Evolutionary conservation across 768 basidiomycete species (phyloP).

Genomic region (Exidia glandulosa): DNA sequence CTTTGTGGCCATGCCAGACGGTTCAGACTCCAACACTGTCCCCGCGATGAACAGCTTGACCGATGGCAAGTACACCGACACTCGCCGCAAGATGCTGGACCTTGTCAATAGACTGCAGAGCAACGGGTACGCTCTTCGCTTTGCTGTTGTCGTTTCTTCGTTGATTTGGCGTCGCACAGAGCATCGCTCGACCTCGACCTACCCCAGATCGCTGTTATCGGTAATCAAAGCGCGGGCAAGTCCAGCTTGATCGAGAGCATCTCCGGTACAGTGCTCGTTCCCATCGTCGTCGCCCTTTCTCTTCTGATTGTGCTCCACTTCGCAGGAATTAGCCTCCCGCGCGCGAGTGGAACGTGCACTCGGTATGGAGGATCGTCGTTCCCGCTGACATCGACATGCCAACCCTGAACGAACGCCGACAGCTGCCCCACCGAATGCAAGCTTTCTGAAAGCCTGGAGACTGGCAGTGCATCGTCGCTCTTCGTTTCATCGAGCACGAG

Average conservation of each 20-base stretch:
- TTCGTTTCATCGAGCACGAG: constrained; percentile 20
- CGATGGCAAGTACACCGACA: constrained; percentile 11
- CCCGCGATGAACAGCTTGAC: background rate
- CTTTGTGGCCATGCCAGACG: background rate
- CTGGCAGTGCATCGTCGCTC: constrained; percentile 24
- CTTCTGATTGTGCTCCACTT: background rate
- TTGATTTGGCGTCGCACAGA: background rate
- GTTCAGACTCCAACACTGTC: background rate
- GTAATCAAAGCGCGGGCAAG: constrained; percentile 64
- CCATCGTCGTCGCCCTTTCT: background rate
- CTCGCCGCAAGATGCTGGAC: constrained; percentile 43
- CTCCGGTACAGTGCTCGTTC: constrained; percentile 20
- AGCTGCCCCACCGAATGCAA: constrained; percentile 30
- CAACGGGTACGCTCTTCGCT: constrained; percentile 43
- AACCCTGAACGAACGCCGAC: background rate
- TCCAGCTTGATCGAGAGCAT: constrained; percentile 70
- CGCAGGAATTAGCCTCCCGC: constrained; percentile 50
- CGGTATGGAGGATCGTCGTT: constrained; percentile 34
- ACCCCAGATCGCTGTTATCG: constrained; percentile 63
- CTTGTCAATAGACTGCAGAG: constrained; percentile 47
- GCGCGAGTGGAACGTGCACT: constrained; percentile 64
- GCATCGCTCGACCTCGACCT: constrained; percentile 41
- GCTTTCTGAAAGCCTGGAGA: constrained; percentile 13
- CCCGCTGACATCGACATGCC: background rate
- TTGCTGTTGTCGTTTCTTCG: background rate